Evolutionary conservation across 148 eudicot species (phyloP).

Genomic region (Dysphania ambrosioides): DNA sequence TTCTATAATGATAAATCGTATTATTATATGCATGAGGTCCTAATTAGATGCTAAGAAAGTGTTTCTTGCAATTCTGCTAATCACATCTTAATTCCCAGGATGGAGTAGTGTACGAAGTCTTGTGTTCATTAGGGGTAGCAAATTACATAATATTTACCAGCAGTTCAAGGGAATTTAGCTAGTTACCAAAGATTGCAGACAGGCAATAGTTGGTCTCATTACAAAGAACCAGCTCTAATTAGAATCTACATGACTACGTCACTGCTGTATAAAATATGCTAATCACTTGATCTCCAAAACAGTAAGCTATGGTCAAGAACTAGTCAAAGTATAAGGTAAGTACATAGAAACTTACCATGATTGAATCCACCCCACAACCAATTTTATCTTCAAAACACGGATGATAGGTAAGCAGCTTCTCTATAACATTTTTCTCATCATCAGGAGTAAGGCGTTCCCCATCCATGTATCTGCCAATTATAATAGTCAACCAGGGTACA

Average conservation of each 20-base stretch:
- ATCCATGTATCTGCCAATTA: conserved; percentile 55
- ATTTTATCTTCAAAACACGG: conserved; percentile 70
- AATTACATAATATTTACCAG: too few relatives aligned
- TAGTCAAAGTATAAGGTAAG: not conserved
- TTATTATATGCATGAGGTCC: too few relatives aligned
- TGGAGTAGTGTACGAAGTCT: too few relatives aligned
- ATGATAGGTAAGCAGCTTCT: conserved; percentile 74
- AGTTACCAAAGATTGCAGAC: too few relatives aligned
- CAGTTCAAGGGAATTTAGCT: too few relatives aligned
- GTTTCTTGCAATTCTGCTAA: too few relatives aligned
- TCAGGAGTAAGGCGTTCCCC: conserved; percentile 55
- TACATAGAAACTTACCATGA: conserved; percentile 51
- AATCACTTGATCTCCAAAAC: not conserved
- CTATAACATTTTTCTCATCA: conserved; percentile 60
- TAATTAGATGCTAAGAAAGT: too few relatives aligned
- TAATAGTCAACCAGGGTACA: conserved; percentile 11
- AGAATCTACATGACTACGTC: not conserved
- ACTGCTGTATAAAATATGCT: not conserved
- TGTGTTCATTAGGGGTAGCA: too few relatives aligned
- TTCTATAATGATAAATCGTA: too few relatives aligned
- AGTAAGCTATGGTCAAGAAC: not conserved
- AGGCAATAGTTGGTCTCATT: not conserved
- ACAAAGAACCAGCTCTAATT: not conserved
- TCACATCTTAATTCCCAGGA: too few relatives aligned
- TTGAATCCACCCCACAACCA: conserved; percentile 73